Evolutionary conservation across 2,329 filamentous ascomycete genomes (phyloP).

Genomic region (Cordyceps javanica): DNA sequence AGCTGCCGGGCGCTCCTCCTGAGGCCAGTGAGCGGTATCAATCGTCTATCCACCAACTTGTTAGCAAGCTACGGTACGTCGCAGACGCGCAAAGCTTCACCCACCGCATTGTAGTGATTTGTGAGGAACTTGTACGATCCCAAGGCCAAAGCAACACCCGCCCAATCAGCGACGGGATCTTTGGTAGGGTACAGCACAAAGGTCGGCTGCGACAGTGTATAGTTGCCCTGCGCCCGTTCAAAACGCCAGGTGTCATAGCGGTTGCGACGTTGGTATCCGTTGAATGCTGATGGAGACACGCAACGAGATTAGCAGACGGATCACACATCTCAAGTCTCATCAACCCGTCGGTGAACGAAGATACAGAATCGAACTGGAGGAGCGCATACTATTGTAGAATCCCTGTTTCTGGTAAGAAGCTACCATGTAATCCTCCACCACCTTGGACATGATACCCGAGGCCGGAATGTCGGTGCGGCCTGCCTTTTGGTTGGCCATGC

Average conservation of each 20-base stretch:
- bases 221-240: constrained; percentile 13
- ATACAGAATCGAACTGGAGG: no score
- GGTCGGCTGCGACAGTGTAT: constrained; percentile 4
- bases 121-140: constrained; percentile 9
- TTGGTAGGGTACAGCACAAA: constrained; percentile 9
- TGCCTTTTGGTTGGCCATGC: constrained; percentile 1
- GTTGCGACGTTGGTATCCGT: constrained; percentile 12
- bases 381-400: constrained; percentile 14
- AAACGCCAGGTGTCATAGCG: constrained; percentile 11
- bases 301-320: neutral
- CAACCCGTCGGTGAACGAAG: no score
- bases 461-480: constrained; percentile 9
- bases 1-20: constrained; percentile 4
- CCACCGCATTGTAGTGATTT: constrained; percentile 9
- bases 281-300: constrained; percentile 1
- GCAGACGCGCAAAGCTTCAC: neutral
- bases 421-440: constrained; percentile 13
- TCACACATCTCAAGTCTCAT: neutral
- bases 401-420: constrained; percentile 13
- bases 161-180: constrained; percentile 10
- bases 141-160: neutral
- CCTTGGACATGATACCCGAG: constrained; percentile 12
- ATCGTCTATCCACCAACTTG: constrained; percentile 1
- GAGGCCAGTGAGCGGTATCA: constrained; percentile 10
- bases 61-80: neutral